Base-by-base conservation (phyloP, 2,329 filamentous ascomycete species). In the Orbilia blumenaviensis region DNA sequence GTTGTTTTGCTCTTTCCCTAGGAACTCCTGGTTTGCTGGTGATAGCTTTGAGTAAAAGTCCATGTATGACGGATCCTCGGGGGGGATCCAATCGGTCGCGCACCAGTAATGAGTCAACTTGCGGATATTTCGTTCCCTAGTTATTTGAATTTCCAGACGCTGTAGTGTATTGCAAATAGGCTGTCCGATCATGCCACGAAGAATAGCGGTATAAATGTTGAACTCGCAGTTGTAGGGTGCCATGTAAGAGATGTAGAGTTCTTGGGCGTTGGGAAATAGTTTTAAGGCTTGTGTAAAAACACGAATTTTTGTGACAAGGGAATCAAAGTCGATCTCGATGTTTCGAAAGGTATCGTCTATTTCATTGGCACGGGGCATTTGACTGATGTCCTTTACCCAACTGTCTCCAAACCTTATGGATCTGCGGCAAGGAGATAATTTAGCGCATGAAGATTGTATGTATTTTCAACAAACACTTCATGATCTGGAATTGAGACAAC, bases 171-270 rank as follows among this genome's bases (percentile, higher is more conserved):
- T 14, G 29, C 50, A 56, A 1, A 56, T 36, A 12, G 50, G 50
- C 3, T 36, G 16, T 21, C 50, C 50, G 16, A 56, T 21, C 50
- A 56, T 56, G 9, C 16, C 27, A 16, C 50, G 29, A 14, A 56
- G 50, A 36, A 56, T 56, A 3, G 50, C 50, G 8, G 50, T 56
- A 23, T 56, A 56, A 3, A 56, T 56, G n/a, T 56, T 56, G n/a
- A 56, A 56, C 16, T 56, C 50, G 50, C 50, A 56, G 50, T 56
- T 56, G 16, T 23, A 18, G 10, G 50, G 29, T 14, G 50, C 50
- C 21, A 23, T 38, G 29, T 56, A 56, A 14, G 50, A 56, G 2
- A 56, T 56, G 16, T 56, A 56, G 9, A 56, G 50, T 21, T 34
- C 50, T 14, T 56, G 50, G 29, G 29, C 50, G 16, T 56, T 56